Conservation (phyloP, 768 basidiomycete genomes). For the Pleurotus tuber-regium region DNA sequence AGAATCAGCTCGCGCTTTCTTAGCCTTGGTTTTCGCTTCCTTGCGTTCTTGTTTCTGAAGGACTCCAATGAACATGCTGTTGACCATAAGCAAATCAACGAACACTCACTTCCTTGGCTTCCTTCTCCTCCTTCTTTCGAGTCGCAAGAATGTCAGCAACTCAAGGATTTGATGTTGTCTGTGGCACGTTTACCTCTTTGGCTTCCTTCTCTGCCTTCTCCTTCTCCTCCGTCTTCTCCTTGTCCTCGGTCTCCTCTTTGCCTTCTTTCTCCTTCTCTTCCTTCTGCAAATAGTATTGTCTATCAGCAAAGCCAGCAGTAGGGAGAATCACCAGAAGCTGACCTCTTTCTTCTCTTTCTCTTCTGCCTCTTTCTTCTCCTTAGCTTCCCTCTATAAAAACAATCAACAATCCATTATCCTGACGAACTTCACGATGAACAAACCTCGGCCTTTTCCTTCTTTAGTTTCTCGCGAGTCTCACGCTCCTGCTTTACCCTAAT, state of each 20-base stretch:
- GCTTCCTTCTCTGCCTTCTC: slow-evolving; percentile 34
- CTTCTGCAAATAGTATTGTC: neutral
- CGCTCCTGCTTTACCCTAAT: slow-evolving; percentile 67
- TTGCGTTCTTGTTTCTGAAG: slow-evolving; percentile 47
- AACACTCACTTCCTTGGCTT: slow-evolving; percentile 45
- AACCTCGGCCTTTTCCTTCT: slow-evolving; percentile 73
- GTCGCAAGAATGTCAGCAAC: slow-evolving; percentile 6
- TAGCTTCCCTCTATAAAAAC: slow-evolving; percentile 63
- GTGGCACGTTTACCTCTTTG: slow-evolving; percentile 35
- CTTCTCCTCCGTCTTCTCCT: slow-evolving; percentile 15
- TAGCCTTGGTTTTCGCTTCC: slow-evolving; percentile 55
- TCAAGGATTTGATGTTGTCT: slow-evolving; percentile 4
- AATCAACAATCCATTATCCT: slow-evolving; percentile 17
- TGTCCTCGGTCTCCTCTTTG: neutral
- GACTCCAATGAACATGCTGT: slow-evolving; percentile 11
- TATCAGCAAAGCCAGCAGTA: no score
- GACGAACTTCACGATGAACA: slow-evolving; percentile 14
- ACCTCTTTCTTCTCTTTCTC: slow-evolving; percentile 18
- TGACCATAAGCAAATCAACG: neutral
- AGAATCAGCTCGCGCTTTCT: slow-evolving; percentile 38
- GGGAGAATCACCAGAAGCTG: slow-evolving; percentile 1
- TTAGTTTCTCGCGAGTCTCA: slow-evolving; percentile 79
- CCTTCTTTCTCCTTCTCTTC: slow-evolving; percentile 7
- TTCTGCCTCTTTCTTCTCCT: slow-evolving; percentile 58
- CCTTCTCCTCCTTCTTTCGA: slow-evolving; percentile 47